Evolutionary conservation across 495 filamentous ascomycete species (phyloP).

Genomic region (Barbatosphaeria neglecta): DNA sequence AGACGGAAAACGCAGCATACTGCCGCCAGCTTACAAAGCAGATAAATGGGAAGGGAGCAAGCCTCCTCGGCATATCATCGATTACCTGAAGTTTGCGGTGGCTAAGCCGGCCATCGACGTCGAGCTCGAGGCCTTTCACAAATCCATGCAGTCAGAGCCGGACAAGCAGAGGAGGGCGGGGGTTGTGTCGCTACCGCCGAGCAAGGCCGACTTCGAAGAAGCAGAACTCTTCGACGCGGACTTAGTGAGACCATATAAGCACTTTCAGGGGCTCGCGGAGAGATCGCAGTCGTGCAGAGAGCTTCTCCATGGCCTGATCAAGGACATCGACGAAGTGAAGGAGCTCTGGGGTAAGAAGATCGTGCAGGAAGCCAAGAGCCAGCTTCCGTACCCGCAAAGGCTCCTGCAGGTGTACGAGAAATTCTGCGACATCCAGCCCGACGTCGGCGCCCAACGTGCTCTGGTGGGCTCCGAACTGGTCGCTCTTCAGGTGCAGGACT

Average conservation of each 20-base stretch:
- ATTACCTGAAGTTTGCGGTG: constrained; percentile 58
- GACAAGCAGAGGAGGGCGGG: neutral
- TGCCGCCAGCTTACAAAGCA: constrained; percentile 28
- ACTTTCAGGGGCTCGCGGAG: constrained; percentile 12
- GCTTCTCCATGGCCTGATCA: constrained; percentile 21
- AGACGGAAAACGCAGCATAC: constrained; percentile 19
- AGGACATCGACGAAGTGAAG: constrained; percentile 18
- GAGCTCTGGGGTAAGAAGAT: constrained; percentile 17
- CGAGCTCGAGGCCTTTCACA: constrained; percentile 34
- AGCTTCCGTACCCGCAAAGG: constrained; percentile 22
- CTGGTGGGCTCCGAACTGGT: constrained; percentile 17
- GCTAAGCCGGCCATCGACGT: constrained; percentile 38
- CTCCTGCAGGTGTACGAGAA: constrained; percentile 28
- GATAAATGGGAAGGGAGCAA: constrained; percentile 19
- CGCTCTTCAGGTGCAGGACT: constrained; percentile 30
- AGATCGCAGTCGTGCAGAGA: constrained; percentile 15
- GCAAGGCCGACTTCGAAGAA: neutral
- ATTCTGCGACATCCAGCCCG: constrained; percentile 32
- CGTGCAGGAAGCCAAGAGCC: constrained; percentile 8
- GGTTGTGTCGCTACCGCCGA: neutral
- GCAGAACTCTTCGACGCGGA: constrained; percentile 33
- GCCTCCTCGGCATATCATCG: constrained; percentile 50
- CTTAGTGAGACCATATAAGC: constrained; percentile 30
- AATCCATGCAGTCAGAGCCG: constrained; percentile 20
- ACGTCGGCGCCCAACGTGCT: constrained; percentile 6